phyloP scores from a whole-genome alignment of 768 basidiomycete species.

The Termitomyces eurrhizus region DNA sequence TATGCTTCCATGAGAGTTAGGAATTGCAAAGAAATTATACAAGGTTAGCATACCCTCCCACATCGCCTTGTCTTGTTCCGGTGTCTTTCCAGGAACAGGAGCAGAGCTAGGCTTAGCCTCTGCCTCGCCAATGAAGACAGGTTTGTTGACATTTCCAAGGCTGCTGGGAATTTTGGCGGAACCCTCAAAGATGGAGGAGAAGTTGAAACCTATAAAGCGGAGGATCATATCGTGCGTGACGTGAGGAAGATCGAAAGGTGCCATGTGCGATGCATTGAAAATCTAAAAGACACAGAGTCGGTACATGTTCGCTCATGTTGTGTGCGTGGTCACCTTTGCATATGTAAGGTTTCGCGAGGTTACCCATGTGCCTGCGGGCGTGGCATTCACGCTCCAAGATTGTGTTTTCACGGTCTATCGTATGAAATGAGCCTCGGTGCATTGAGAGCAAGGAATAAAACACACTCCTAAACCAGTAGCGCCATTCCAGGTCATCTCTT shows the following conservation, averaged over 20 bases:
- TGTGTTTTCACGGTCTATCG: conserved; percentile 61
- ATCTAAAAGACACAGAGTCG: conserved; percentile 42
- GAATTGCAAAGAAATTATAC: not conserved
- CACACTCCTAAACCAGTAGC: conserved; percentile 79
- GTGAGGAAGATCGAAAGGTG: conserved; percentile 80
- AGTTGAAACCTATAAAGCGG: conserved; percentile 93
- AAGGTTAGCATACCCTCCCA: conserved; percentile 72
- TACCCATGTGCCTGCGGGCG: conserved; percentile 89
- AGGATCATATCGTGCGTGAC: conserved; percentile 97
- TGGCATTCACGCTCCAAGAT: conserved; percentile 71
- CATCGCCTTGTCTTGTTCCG: conserved; percentile 78
- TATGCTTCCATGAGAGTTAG: conserved; percentile 53
- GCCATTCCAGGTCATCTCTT: conserved; percentile 82
- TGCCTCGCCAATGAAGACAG: conserved; percentile 49
- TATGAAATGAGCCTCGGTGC: not conserved
- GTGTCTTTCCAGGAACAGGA: conserved; percentile 50
- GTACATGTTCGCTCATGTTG: not conserved
- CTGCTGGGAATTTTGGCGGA: conserved; percentile 79
- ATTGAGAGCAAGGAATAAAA: not conserved
- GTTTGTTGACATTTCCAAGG: conserved; percentile 71
- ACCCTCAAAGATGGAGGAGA: conserved; percentile 73
- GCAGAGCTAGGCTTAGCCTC: conserved; percentile 31
- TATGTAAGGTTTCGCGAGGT: conserved; percentile 88
- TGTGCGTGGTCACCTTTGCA: conserved; percentile 58
- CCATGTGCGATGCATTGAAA: conserved; percentile 96